These are phyloP conservation scores for Stentor coeruleus DNA, from an alignment of 73 alveolate genomes.

Conservation along the genomic window DNA sequence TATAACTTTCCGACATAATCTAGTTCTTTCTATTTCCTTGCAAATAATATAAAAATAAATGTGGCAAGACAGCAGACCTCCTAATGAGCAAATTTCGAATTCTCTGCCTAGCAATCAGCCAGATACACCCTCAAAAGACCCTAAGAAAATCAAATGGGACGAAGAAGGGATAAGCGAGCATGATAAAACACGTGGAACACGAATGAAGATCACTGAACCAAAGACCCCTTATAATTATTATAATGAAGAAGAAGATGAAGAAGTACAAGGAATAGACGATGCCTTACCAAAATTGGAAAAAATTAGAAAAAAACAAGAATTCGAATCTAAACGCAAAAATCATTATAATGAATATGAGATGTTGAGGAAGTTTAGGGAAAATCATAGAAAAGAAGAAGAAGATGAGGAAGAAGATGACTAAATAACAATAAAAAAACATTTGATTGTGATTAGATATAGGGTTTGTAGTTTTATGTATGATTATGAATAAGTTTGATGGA, in stretches of 20 bases:
- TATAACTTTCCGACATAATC: too few species aligned
- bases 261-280: constrained; percentile 25
- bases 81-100: too few species aligned
- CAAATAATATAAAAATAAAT: too few species aligned
- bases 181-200: constrained; percentile 52
- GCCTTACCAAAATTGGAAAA: neutral
- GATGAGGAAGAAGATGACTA: constrained; percentile 1
- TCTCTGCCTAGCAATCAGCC: too few species aligned
- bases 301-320: neutral
- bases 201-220: constrained; percentile 53
- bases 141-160: constrained; percentile 52
- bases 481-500: too few species aligned
- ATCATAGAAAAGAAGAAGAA: neutral
- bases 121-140: too few species aligned
- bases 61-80: too few species aligned
- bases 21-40: too few species aligned
- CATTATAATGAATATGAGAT: constrained; percentile 6
- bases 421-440: too few species aligned
- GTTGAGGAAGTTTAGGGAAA: neutral
- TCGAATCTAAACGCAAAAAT: neutral
- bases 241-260: constrained; percentile 37
- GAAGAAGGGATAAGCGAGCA: constrained; percentile 45
- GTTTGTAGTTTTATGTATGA: too few species aligned
- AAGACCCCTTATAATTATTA: constrained; percentile 52
- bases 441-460: too few species aligned